Evolutionary conservation across 306 rosid species (phyloP), one percentile per base, ranked within the genome.

Genomic region (Fragaria iinumae): DNA sequence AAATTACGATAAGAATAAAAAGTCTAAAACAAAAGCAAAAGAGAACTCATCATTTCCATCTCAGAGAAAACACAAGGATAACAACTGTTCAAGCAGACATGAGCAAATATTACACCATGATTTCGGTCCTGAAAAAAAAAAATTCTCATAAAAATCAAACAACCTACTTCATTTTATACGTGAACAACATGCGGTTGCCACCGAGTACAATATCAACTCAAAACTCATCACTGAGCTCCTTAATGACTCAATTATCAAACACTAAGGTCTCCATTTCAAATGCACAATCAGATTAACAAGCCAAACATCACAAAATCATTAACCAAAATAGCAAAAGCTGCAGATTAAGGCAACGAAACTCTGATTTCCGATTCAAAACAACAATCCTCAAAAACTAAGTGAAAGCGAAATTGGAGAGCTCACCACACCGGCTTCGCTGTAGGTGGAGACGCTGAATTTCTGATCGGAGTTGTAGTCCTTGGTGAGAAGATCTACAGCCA

Each of bases 371-470:
- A 79, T 68, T 55, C 69, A 71, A 56, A 59, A 0, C 64, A 18
- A 20, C 1, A 18, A n/a, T 67, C 36, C 9, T 25, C 29, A 18
- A 62, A 5, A 23, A 43, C 11, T 23, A 17, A 43, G 14, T 18
- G 52, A 16, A 60, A 6, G 17, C 2, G 69, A 21, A 14, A 17
- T 63, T 20, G 50, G 34, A 77, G 67, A 56, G 47, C 85, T 29
- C 88, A 92, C 99, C 78, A 89, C 99, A 77, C 99, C 99, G 4
- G 97, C 80, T 65, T 59, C 80, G 85, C 93, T 92, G 84, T 80
- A 82, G 76, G 97, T 81, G 25, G 90, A 88, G 76, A 92, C 76
- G 20, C 93, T 81, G 82, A 96, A 83, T 75, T 96, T 96, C 84
- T 89, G 91, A 85, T 96, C 98, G 72, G 91, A 63, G 83, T 21